Base-by-base conservation (phyloP, 2,329 filamentous ascomycete genomes). In the Akanthomyces lecanii region DNA sequence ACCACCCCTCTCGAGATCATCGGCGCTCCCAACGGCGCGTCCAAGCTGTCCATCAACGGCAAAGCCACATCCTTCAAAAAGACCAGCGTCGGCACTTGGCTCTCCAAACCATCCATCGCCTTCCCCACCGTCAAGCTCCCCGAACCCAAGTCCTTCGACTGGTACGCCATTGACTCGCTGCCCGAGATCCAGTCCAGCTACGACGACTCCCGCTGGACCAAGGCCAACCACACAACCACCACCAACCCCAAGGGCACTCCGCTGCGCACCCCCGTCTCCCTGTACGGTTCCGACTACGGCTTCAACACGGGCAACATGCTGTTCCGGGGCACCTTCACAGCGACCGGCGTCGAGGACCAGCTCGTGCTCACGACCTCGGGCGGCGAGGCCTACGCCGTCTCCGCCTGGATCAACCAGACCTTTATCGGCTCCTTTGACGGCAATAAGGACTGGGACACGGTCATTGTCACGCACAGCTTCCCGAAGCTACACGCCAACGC, bases 261-360 rank as follows among this genome's bases (percentile, higher is more conserved):
- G 2, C 75, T 88, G 2, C 81, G 78, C 0, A 92, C 90, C 0
- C 86, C 89, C 0, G 86, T 83, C 0, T 87, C 85, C 0, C 81
- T 93, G 0, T 91, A 89, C 69, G 81, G 81, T 0, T 84, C 84
- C 18, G 90, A 93, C 73, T 93, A 93, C 69, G 89, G 89, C 28
- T 93, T 86, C 74, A 81, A 90, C 71, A 81, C 85, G 0, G 89
- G 90, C 3, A 84, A 83, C 1, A 78, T 92, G 0, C 68, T 93
- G 54, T 93, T 85, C 77, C 84, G 89, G 1, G 90, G 89, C 0
- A 80, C 85, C 66, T 93, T 94, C 71, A 81, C 77, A 0, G 85
- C 89, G 5, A 81, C 77, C 1, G 88, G 88, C 18, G 75, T 79
- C 1, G 88, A 91, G 66, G 77, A 77, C 0, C 76, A 75, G 0